Base-by-base conservation (phyloP, 1,284 basidiomycete species). In the Tilletia indica region DNA sequence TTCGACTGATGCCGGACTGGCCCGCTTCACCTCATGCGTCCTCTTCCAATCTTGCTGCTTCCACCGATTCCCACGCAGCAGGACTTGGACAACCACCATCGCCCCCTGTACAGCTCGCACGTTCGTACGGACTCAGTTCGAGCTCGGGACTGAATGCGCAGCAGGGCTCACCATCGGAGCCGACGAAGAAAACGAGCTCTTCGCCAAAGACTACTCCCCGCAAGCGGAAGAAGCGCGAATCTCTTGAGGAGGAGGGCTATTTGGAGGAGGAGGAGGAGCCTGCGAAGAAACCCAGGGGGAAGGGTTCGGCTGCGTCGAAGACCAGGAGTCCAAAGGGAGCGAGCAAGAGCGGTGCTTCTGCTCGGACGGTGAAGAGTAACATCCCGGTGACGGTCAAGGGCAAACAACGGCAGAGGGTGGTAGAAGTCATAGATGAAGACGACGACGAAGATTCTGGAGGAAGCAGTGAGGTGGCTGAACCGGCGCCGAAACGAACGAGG, bases 1-100 rank as follows among this genome's bases (percentile, higher is more conserved):
- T 64, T 2, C 61, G 61, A 38, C n/a, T 64, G 34, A 64, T 64
- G 61, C 61, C 61, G 36, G 61, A 64, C 36, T 64, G 61, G 61
- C 61, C 61, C 34, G 61, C 38, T 19, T 38, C 61, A 39, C 61
- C 61, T 3, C 31, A 64, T 4, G 34, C 21, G 11, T 58, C 56
- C 42, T 45, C 42, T 8, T 45, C 42, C 42, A 14, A 45, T 3
- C 42, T 45, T 14, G 14, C 42, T 45, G 42, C 42, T 5, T 5
- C 6, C 42, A 45, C 12, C 42, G 42, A 45, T 5, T n/a, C n/a
- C n/a, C 5, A 45, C 12, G 42, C 6, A 45, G 42, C 42, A 5
- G 6, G 21, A 4, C 61, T 64, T 1, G 61, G 61, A 8, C 31
- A 6, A 21, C 61, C 61, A 9, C 61, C 61, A 6, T 64, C 61